phyloP scores from a whole-genome alignment of 2,329 filamentous ascomycete species.

The Didymella arachidicola region DNA sequence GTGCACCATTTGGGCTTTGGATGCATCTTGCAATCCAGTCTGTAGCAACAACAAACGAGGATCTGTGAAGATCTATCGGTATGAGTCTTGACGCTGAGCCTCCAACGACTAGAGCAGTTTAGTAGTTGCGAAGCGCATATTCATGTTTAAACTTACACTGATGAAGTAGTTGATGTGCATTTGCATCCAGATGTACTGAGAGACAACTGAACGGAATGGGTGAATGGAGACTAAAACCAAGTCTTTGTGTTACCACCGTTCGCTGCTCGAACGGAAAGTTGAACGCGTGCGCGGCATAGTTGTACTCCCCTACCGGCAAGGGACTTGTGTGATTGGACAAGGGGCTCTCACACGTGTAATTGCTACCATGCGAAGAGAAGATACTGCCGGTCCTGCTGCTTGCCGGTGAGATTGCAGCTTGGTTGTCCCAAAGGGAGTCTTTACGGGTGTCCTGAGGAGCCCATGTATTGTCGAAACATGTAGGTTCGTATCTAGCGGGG shows the following conservation, averaged over 20 bases:
- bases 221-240: constrained; percentile 28
- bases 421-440: constrained; percentile 18
- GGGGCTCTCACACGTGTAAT: constrained; percentile 25
- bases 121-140: neutral
- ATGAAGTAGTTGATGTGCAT: constrained; percentile 31
- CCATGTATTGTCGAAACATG: neutral
- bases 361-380: constrained; percentile 21
- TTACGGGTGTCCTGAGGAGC: constrained; percentile 4
- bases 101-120: constrained; percentile 31
- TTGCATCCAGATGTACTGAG: constrained; percentile 32
- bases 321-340: constrained; percentile 26
- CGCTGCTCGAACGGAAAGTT: constrained; percentile 13
- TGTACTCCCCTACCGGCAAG: constrained; percentile 24
- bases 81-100: constrained; percentile 33
- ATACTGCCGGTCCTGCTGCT: constrained; percentile 29
- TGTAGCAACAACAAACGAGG: constrained; percentile 29
- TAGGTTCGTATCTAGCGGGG: neutral
- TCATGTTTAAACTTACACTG: constrained; percentile 35
- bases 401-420: constrained; percentile 25
- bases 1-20: constrained; percentile 33
- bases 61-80: constrained; percentile 38
- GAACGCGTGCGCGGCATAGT: constrained; percentile 25
- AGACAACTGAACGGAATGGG: constrained; percentile 36
- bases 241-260: constrained; percentile 12
- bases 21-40: constrained; percentile 40